Evolutionary conservation across 2,329 filamentous ascomycete species (phyloP).

Genomic region (Fusarium proliferatum): DNA sequence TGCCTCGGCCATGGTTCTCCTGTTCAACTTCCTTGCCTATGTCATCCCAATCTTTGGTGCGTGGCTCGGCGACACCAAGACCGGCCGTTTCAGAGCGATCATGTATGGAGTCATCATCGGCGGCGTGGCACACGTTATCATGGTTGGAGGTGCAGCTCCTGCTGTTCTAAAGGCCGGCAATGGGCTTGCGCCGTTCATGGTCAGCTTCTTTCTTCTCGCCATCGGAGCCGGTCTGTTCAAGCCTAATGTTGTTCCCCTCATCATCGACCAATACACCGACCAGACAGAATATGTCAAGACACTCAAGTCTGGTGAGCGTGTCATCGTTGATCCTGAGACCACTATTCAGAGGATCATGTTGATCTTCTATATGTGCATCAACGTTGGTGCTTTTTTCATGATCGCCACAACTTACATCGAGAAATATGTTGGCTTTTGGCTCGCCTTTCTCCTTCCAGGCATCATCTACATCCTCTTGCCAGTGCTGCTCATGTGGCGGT

Average conservation of each 20-base stretch:
- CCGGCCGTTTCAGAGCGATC: not conserved
- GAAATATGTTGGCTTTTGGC: conserved; percentile 62
- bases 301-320: conserved; percentile 67
- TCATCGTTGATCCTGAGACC: conserved; percentile 75
- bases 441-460: conserved; percentile 55
- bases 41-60: not conserved
- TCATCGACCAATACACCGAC: conserved; percentile 73
- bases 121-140: conserved; percentile 74
- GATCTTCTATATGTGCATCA: conserved; percentile 69
- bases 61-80: not conserved
- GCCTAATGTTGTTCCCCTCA: conserved; percentile 72
- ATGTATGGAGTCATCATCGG: conserved; percentile 75
- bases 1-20: not conserved
- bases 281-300: conserved; percentile 54
- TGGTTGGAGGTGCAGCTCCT: conserved; percentile 69
- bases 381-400: conserved; percentile 64
- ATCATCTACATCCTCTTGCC: conserved; percentile 66
- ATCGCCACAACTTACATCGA: conserved; percentile 64
- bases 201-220: conserved; percentile 61
- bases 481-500: conserved; percentile 29
- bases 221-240: not conserved
- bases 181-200: conserved; percentile 66
- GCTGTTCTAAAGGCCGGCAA: conserved; percentile 57
- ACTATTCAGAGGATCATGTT: conserved; percentile 75
- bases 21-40: not conserved